These are phyloP conservation scores for Ophiostoma perfectum DNA, from an alignment of 2,329 filamentous ascomycete genomes.

Conservation along the genomic window DNA sequence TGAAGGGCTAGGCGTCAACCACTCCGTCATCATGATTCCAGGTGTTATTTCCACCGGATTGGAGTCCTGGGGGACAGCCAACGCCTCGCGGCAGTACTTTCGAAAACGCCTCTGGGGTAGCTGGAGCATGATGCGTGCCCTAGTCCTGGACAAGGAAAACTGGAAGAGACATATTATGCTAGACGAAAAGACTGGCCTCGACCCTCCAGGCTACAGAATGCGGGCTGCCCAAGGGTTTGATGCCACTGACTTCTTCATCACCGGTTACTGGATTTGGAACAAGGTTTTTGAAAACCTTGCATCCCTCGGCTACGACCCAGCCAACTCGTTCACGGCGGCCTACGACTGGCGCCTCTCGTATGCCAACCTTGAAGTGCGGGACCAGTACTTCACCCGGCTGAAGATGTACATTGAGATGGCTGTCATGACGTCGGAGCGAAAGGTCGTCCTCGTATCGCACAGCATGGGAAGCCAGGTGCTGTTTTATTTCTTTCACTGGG, in stretches of 20 bases:
- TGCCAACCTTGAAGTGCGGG: slow-evolving; percentile 77
- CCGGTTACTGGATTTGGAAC: slow-evolving; percentile 97
- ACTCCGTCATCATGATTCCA: slow-evolving; percentile 94
- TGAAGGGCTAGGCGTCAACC: slow-evolving; percentile 74
- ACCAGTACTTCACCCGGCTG: slow-evolving; percentile 88
- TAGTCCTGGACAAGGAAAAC: slow-evolving; percentile 84
- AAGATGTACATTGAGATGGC: slow-evolving; percentile 88
- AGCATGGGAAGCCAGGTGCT: slow-evolving; percentile 97
- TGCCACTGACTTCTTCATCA: slow-evolving; percentile 91
- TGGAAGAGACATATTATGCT: slow-evolving; percentile 99
- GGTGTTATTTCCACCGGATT: slow-evolving; percentile 96
- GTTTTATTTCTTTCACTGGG: slow-evolving; percentile 74
- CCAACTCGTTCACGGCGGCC: slow-evolving; percentile 62
- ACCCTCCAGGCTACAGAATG: slow-evolving; percentile 84
- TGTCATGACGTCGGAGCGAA: slow-evolving; percentile 64
- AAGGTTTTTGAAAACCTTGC: slow-evolving; percentile 97
- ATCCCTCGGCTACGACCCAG: slow-evolving; percentile 90
- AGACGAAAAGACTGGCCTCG: slow-evolving; percentile 82
- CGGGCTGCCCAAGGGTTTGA: slow-evolving; percentile 95
- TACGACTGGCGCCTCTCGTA: slow-evolving; percentile 95
- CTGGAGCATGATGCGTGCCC: slow-evolving; percentile 96
- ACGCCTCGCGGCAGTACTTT: slow-evolving; percentile 82
- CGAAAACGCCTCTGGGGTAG: slow-evolving; percentile 92
- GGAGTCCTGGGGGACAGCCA: slow-evolving; percentile 91
- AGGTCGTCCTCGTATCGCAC: slow-evolving; percentile 83